Percentiles rank a stretch among this genome's conserved stretches.
These are phyloP conservation scores for Eleusine coracana DNA, from an alignment of 176 grass and related monocot species.

Conservation along the genomic window DNA sequence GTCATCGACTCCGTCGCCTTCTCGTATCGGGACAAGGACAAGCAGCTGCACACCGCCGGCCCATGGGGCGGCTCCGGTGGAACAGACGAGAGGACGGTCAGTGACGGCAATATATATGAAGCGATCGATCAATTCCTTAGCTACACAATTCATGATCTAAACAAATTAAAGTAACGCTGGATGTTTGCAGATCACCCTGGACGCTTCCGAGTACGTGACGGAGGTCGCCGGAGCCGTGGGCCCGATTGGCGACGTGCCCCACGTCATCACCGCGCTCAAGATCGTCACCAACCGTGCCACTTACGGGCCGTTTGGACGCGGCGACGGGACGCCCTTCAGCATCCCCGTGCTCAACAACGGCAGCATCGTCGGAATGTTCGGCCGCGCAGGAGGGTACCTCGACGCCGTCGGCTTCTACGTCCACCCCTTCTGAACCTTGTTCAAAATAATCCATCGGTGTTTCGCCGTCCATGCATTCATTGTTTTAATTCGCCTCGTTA, in stretches of 20 bases:
- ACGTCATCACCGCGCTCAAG: constrained; percentile 14
- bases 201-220: constrained; percentile 9
- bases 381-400: constrained; percentile 15
- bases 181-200: not conserved
- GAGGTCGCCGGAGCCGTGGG: constrained; percentile 6
- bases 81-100: not conserved
- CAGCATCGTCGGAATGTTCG: constrained; percentile 36
- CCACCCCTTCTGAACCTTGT: not conserved
- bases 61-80: constrained; percentile 37
- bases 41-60: constrained; percentile 2
- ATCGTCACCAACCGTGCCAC: constrained; percentile 21
- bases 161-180: not conserved
- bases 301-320: constrained; percentile 23
- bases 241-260: constrained; percentile 4
- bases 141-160: not conserved
- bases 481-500: too few relatives aligned
- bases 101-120: not conserved
- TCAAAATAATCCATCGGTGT: too few relatives aligned
- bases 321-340: constrained; percentile 19
- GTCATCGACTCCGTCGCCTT: constrained; percentile 36
- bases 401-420: constrained; percentile 49
- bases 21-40: constrained; percentile 13
- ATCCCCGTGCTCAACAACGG: constrained; percentile 31
- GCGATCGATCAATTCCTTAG: not conserved
- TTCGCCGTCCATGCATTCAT: too few relatives aligned